Conservation (phyloP, 2,329 filamentous ascomycete species). For the Ceratocystiopsis sp. region DNA sequence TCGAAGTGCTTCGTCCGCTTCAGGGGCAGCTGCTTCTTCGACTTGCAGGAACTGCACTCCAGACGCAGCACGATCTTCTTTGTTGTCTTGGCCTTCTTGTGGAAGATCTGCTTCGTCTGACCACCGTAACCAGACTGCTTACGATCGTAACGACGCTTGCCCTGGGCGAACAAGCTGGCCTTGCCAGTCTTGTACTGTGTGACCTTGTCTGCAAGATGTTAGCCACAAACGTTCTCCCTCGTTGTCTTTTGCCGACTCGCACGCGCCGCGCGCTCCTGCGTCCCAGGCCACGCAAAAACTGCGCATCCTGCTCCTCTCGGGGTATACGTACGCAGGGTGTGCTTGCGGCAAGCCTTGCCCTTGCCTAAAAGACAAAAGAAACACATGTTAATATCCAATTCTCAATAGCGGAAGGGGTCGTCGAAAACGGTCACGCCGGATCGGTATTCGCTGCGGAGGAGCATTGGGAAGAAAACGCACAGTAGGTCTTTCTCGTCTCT, state of each 20-base stretch:
- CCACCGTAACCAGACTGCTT: constrained; percentile 99
- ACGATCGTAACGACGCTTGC: constrained; percentile 83
- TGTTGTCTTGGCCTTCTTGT: constrained; percentile 99
- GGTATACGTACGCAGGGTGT: constrained; percentile 33
- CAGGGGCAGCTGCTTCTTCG: constrained; percentile 91
- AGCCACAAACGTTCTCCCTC: not conserved
- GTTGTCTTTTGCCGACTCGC: no score
- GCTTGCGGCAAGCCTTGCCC: constrained; percentile 64
- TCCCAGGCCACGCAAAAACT: not conserved
- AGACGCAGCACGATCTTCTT: constrained; percentile 99
- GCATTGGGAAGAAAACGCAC: constrained; percentile 4
- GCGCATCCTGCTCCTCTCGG: no score
- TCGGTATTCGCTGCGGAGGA: no score
- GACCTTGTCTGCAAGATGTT: constrained; percentile 35
- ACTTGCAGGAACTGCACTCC: constrained; percentile 96
- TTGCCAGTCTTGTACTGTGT: constrained; percentile 54
- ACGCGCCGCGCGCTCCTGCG: not conserved
- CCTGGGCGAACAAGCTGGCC: constrained; percentile 41
- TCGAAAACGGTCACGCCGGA: not conserved
- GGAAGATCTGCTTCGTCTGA: constrained; percentile 99
- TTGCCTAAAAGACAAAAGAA: constrained; percentile 38
- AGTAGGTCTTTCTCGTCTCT: constrained; percentile 13
- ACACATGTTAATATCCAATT: constrained; percentile 5
- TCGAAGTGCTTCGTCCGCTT: constrained; percentile 99
- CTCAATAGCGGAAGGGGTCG: not conserved